Evolutionary conservation across 1,139 yeast genomes (phyloP), one percentile per base, ranked within the genome.

Genomic region (Kodamaea ohmeri): DNA sequence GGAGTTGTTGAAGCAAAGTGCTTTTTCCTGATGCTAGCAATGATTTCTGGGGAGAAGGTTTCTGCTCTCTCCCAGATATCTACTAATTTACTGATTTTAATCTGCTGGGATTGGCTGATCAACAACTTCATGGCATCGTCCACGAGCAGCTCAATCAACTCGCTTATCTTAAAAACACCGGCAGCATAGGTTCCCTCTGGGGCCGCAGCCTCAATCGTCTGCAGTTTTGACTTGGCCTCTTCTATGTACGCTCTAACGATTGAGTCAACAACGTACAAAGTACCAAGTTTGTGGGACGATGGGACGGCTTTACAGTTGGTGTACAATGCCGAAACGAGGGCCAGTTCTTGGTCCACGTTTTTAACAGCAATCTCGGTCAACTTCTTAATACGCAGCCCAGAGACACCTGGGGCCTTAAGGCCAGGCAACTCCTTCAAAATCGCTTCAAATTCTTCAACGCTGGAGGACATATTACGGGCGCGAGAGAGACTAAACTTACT

Each of bases 11-110:
- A 65, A 35, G 70, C 67, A 52, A 80, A 82, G 60, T 77, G 78
- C 52, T 76, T 80, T n/a, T 67, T 60, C 57, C 81, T 76, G 41
- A 86, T 74, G 16, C 73, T 60, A 38, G 71, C 63, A 43, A 90
- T 66, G 27, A 73, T 65, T 32, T 71, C 71, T 31, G 74, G 73
- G 38, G 73, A 70, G 61, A 92, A 92, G 12, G 96, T 84, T 36
- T 78, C 80, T 25, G 92, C 85, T 49, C 88, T 79, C 52, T 81
- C 88, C 98, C 98, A 92, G 53, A 92, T 90, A 48, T 87, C 96
- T 49, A 92, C 76, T 51, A 92, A 73, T 62, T 89, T 90, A 54
- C 80, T 71, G 49, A 89, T 78, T 61, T 89, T 92, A 43, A 78
- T 87, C 56, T 70, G 69, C 48, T 78, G 80, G 36, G 76, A 69